phyloP scores from a whole-genome alignment of 192 early-diverging fungal species.

The Backusella circina region DNA sequence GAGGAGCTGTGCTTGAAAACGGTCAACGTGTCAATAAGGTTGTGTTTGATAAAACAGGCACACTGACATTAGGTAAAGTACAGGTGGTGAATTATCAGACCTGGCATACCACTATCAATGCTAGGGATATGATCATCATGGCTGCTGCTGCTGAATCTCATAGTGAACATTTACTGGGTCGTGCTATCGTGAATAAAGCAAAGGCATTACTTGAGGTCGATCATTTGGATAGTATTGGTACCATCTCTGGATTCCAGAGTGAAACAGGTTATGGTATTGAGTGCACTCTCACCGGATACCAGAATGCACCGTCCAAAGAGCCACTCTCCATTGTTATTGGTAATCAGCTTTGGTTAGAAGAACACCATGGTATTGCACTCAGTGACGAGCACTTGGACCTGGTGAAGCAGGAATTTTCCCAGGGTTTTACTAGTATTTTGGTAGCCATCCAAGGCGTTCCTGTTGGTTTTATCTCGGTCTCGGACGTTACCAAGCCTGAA shows the following conservation, averaged over 20 bases:
- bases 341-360: constrained; percentile 59
- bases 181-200: constrained; percentile 60
- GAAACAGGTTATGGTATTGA: constrained; percentile 37
- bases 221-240: constrained; percentile 35
- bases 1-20: constrained; percentile 80
- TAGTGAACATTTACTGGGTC: constrained; percentile 93
- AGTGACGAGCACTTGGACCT: constrained; percentile 33
- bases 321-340: constrained; percentile 61
- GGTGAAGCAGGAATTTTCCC: constrained; percentile 53
- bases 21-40: constrained; percentile 79
- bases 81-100: constrained; percentile 51
- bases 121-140: constrained; percentile 23
- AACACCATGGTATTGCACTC: constrained; percentile 39
- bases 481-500: constrained; percentile 83
- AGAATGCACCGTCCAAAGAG: not conserved
- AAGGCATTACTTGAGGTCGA: constrained; percentile 34
- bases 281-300: not conserved
- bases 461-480: constrained; percentile 71
- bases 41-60: constrained; percentile 98
- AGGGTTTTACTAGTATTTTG: constrained; percentile 77
- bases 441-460: constrained; percentile 61
- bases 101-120: not conserved
- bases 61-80: constrained; percentile 76
- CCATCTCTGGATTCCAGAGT: constrained; percentile 57
- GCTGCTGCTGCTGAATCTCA: constrained; percentile 69